A percentile compares a stretch with the other conserved stretches of the same genome.
Evolutionary conservation across 345 rosid genomes (phyloP).

Genomic region (Salix viminalis): DNA sequence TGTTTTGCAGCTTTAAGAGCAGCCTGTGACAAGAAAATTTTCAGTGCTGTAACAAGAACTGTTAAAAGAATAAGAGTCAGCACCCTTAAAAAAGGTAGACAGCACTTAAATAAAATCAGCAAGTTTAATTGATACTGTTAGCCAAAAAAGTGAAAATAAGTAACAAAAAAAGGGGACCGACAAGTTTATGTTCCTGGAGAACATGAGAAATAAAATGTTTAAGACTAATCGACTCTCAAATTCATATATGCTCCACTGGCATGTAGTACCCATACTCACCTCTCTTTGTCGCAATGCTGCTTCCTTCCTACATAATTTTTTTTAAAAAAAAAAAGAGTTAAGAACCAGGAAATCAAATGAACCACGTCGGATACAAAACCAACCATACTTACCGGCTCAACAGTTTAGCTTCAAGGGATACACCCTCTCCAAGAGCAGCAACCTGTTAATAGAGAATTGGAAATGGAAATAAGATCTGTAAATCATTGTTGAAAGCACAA

Average conservation of each 20-base stretch:
- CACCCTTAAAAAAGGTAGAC: background rate
- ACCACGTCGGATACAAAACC: conserved; percentile 17
- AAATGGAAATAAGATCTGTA: conserved; percentile 1
- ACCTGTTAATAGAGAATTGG: conserved; percentile 47
- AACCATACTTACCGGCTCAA: conserved; percentile 61
- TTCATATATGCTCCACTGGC: background rate
- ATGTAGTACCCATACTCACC: conserved; percentile 36
- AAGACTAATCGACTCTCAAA: background rate
- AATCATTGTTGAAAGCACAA: background rate
- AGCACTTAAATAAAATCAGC: background rate
- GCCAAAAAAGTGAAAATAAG: background rate
- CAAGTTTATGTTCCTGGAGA: background rate
- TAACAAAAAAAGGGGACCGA: conserved; percentile 3
- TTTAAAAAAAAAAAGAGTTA: background rate
- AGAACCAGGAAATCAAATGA: conserved; percentile 16
- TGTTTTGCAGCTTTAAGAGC: conserved; percentile 85
- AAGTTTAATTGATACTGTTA: background rate
- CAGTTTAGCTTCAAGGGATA: conserved; percentile 87
- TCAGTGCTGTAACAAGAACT: conserved; percentile 8
- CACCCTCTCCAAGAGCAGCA: conserved; percentile 96
- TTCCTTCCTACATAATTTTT: conserved; percentile 61
- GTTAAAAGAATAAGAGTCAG: background rate
- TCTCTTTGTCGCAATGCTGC: conserved; percentile 88
- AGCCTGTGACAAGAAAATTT: conserved; percentile 49
- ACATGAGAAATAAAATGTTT: background rate